Evolutionary conservation across 495 filamentous ascomycete genomes (phyloP).

Genomic region (Aspergillus avenaceus): DNA sequence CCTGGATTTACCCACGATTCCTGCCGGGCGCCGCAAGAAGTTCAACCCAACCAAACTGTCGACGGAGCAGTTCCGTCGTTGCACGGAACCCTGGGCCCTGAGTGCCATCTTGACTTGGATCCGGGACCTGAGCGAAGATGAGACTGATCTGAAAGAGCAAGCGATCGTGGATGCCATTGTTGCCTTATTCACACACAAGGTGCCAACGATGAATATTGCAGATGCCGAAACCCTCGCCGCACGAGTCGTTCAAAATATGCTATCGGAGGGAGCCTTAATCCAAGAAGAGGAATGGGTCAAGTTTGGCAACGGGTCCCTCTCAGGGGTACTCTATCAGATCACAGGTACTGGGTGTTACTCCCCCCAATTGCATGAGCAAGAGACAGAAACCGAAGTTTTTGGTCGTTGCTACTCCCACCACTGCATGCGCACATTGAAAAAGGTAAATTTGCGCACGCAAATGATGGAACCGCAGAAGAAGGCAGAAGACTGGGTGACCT

Average conservation of each 20-base stretch:
- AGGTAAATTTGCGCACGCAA: conserved; percentile 76
- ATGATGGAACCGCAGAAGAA: conserved; percentile 64
- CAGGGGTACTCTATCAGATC: conserved; percentile 88
- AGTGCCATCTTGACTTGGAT: conserved; percentile 86
- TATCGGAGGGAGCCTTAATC: conserved; percentile 69
- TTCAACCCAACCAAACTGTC: conserved; percentile 87
- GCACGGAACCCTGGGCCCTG: conserved; percentile 87
- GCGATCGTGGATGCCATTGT: conserved; percentile 83
- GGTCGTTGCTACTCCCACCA: conserved; percentile 91
- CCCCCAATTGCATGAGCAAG: conserved; percentile 69
- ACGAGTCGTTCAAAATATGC: conserved; percentile 77
- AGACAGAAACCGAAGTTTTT: conserved; percentile 54
- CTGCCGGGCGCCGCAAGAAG: conserved; percentile 65
- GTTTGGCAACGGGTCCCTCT: conserved; percentile 68
- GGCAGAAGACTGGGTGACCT: conserved; percentile 82
- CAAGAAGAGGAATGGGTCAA: conserved; percentile 98
- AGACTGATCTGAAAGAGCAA: conserved; percentile 74
- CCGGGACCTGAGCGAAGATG: conserved; percentile 80
- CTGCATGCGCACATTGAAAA: conserved; percentile 90
- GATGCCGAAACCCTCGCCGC: conserved; percentile 87
- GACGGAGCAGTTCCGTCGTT: conserved; percentile 78
- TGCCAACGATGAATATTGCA: conserved; percentile 97
- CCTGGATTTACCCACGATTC: conserved; percentile 68
- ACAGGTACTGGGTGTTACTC: conserved; percentile 93
- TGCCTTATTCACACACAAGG: conserved; percentile 88